Evolutionary conservation across 306 rosid genomes (phyloP), one percentile per base, ranked within the genome.

Genomic region (Trifolium subterraneum): DNA sequence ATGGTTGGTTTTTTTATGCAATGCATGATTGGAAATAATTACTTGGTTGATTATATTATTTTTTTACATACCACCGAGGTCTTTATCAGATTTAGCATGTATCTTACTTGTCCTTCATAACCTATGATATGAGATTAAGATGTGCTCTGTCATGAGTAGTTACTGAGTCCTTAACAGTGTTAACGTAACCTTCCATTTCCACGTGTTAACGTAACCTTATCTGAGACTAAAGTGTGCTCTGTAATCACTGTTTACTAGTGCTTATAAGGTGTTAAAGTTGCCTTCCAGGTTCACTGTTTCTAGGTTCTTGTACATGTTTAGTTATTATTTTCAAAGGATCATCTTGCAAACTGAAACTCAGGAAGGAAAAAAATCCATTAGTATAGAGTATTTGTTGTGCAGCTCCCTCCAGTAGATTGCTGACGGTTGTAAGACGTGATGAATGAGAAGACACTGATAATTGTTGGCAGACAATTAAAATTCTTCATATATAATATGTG

Each of bases 251-350:
- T 55, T 55, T 55, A 22, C 62, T 55, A 1, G 33, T 55, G 72
- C 50, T 72, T 73, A 58, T 55, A 70, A 39, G 20, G 20, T 23
- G 33, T 31, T 44, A 39, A 22, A 6, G 60, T 70, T 36, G 27
- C 41, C 61, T 59, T 36, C 50, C 1, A 23, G 55, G 72, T 75
- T 22, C 68, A 51, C 56, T 22, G 64, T n/a, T 56, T 61, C 61
- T 50, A 22, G 68, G 44, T 75, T 39, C 39, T 54, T 63, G 36
- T 4, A 13, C 45, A 13, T 54, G 20, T 48, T 63, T 54, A 68
- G 33, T 79, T 73, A 51, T 66, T 45, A 47, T 81, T 61, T 67
- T 48, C 61, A 72, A 72, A 58, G 63, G 47, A 51, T 55, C 64
- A 61, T 59, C 54, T 66, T 77, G 19, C 72, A 70, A 56, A 41